phyloP scores from a whole-genome alignment of 2,329 filamentous ascomycete species.

The Cadophora sp. region DNA sequence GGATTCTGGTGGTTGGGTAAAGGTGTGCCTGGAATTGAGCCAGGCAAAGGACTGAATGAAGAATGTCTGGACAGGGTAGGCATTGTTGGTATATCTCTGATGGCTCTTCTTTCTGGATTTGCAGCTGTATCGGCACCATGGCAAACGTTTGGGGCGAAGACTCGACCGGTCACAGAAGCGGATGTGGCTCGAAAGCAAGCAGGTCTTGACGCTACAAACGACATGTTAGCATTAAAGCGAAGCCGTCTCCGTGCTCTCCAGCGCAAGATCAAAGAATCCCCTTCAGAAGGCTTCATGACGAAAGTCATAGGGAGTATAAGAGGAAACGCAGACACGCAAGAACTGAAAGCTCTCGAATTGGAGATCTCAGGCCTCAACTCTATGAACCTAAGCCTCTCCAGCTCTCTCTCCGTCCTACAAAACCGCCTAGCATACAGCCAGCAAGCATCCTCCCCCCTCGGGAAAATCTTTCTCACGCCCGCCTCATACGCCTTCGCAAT shows the following conservation, averaged over 20 bases:
- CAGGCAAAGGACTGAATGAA: constrained; percentile 46
- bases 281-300: constrained; percentile 67
- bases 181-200: constrained; percentile 80
- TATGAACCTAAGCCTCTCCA: constrained; percentile 76
- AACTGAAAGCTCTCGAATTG: constrained; percentile 68
- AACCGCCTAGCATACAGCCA: constrained; percentile 67
- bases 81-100: constrained; percentile 83
- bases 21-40: constrained; percentile 60
- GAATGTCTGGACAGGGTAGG: constrained; percentile 74
- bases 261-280: constrained; percentile 61
- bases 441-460: constrained; percentile 70
- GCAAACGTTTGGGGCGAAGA: constrained; percentile 77
- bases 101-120: constrained; percentile 89
- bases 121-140: constrained; percentile 87
- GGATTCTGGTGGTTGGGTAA: constrained; percentile 79
- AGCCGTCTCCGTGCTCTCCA: constrained; percentile 75
- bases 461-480: constrained; percentile 66
- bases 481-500: constrained; percentile 73
- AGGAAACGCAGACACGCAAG: constrained; percentile 63
- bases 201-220: constrained; percentile 78
- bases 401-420: constrained; percentile 68
- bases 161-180: constrained; percentile 71
- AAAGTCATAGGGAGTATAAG: constrained; percentile 77
- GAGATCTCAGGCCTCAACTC: constrained; percentile 82
- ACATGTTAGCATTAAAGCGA: constrained; percentile 79